phyloP scores from a whole-genome alignment of 78 protist species.

The Monocercomonoides exilis region DNA sequence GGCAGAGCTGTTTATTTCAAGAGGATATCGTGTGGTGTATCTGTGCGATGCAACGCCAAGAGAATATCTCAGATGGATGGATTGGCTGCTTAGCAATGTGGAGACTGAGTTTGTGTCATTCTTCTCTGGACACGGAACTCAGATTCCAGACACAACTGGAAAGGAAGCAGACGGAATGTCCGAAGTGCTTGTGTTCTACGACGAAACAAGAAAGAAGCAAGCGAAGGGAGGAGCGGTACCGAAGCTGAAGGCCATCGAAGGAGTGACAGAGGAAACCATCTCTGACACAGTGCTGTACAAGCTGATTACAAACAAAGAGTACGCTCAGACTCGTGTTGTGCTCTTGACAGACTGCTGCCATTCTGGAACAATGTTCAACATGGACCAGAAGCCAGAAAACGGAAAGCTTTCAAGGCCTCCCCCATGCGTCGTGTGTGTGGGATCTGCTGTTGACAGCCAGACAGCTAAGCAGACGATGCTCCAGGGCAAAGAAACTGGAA shows the following conservation, averaged over 20 bases:
- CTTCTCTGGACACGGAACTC: slow-evolving; percentile 15
- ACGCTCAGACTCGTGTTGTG: background rate
- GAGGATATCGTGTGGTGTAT: background rate
- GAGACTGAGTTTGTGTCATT: background rate
- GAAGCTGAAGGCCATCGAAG: background rate
- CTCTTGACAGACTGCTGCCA: slow-evolving; percentile 16
- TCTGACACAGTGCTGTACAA: background rate
- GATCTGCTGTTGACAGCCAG: background rate
- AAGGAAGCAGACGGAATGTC: background rate
- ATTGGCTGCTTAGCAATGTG: background rate
- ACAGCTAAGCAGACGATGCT: background rate
- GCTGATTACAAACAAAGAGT: background rate
- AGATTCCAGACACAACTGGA: background rate
- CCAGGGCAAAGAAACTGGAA: background rate
- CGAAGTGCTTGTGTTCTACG: slow-evolving; percentile 3
- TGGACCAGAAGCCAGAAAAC: background rate
- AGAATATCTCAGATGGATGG: background rate
- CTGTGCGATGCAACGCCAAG: background rate
- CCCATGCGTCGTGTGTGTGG: background rate
- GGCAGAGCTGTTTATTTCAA: background rate
- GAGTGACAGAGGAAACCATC: slow-evolving; percentile 6
- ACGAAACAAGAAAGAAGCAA: background rate
- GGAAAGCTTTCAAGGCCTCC: background rate
- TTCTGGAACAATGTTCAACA: slow-evolving; percentile 7
- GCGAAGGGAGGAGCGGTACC: background rate